phyloP scores from a whole-genome alignment of 208 protist genomes.

The Dictyostelium gargantuum region DNA sequence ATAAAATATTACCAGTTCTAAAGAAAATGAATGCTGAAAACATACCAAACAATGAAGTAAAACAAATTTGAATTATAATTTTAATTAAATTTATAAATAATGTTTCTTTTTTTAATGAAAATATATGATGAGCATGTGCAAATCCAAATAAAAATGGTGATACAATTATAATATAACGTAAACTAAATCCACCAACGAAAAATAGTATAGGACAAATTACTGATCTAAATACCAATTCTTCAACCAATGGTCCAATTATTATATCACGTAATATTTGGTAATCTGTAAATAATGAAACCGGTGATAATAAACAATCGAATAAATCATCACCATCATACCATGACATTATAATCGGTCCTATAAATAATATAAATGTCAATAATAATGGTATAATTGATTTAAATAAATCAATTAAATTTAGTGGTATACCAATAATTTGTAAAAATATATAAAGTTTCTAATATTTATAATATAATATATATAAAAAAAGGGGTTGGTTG shows the following conservation, averaged over 20 bases:
- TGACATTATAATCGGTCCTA: slow-evolving; percentile 18
- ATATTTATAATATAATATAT: neutral
- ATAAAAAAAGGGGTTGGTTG: no score
- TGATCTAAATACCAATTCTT: slow-evolving; percentile 42
- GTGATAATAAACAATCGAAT: neutral
- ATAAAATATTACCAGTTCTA: slow-evolving; percentile 16
- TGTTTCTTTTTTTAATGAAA: neutral
- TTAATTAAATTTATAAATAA: neutral
- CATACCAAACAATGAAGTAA: slow-evolving; percentile 58
- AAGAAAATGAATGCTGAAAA: slow-evolving; percentile 39
- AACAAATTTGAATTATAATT: neutral
- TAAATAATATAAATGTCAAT: slow-evolving; percentile 46
- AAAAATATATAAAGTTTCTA: slow-evolving; percentile 41
- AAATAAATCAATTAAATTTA: neutral
- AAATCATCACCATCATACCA: neutral
- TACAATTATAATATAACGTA: slow-evolving; percentile 4
- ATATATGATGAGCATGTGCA: slow-evolving; percentile 37
- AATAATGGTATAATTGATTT: neutral
- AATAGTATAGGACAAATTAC: slow-evolving; percentile 46
- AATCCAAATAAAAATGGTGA: slow-evolving; percentile 60
- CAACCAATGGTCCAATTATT: slow-evolving; percentile 26
- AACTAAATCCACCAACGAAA: neutral
- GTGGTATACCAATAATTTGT: slow-evolving; percentile 5
- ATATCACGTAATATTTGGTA: neutral
- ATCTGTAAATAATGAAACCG: neutral